Percentiles rank a stretch among this genome's conserved stretches.
These are phyloP conservation scores for Mycothermus thermophilus DNA, from an alignment of 495 filamentous ascomycete species.

Conservation along the genomic window DNA sequence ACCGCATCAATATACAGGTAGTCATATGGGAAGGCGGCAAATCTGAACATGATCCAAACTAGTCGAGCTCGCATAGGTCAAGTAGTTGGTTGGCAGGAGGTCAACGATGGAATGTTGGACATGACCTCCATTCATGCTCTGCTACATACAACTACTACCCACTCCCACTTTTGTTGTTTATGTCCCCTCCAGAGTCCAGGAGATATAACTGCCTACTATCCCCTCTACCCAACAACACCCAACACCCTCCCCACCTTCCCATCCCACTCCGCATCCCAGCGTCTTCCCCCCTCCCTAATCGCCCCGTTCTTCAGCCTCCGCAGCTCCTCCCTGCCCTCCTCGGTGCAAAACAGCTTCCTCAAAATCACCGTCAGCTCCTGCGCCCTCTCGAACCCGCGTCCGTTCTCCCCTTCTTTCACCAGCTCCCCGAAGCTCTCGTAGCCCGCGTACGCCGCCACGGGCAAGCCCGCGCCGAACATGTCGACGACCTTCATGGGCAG, in stretches of 20 bases:
- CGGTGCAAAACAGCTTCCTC: slow-evolving; percentile 46
- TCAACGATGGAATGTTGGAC: no score
- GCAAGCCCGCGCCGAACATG: slow-evolving; percentile 90
- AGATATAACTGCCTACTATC: no score
- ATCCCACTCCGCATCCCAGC: slow-evolving; percentile 97
- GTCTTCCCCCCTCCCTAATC: slow-evolving; percentile 52
- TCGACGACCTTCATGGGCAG: slow-evolving; percentile 99
- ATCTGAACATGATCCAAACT: no score
- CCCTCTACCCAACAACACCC: slow-evolving; percentile 31
- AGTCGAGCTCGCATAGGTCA: no score
- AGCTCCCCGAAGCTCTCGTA: slow-evolving; percentile 83
- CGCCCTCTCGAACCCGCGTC: slow-evolving; percentile 59
- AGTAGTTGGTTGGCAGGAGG: no score
- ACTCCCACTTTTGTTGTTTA: no score
- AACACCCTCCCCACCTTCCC: slow-evolving; percentile 57
- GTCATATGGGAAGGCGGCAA: no score
- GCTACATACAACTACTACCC: no score
- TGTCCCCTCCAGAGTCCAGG: no score
- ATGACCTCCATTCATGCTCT: no score
- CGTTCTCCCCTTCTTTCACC: slow-evolving; percentile 74
- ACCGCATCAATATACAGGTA: no score
- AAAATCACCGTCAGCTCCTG: slow-evolving; percentile 46
- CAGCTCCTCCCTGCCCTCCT: slow-evolving; percentile 34
- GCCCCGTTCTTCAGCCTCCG: slow-evolving; percentile 56
- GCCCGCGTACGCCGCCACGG: slow-evolving; percentile 69